phyloP scores from a whole-genome alignment of 192 early-diverging fungal species.

The Linnemannia exigua region DNA sequence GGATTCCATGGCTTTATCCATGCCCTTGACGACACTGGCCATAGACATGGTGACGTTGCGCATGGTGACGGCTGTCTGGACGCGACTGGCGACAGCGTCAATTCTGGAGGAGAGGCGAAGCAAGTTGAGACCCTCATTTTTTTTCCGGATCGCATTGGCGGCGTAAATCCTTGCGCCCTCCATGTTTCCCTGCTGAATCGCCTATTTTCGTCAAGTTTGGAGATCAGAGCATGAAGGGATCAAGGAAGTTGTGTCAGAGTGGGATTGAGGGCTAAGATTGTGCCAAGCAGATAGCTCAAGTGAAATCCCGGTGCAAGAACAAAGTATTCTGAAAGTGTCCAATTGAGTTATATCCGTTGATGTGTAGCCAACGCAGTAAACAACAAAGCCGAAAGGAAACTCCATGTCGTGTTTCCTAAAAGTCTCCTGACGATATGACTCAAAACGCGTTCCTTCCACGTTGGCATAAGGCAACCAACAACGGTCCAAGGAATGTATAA shows the following conservation, averaged over 20 bases:
- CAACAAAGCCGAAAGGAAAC: too few species aligned
- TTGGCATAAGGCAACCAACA: too few species aligned
- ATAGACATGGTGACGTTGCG: constrained; percentile 83
- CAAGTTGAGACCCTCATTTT: constrained; percentile 93
- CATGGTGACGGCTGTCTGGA: constrained; percentile 97
- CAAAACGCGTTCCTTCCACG: too few species aligned
- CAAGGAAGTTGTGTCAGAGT: background rate
- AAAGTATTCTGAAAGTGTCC: too few species aligned
- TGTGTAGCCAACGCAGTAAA: too few species aligned
- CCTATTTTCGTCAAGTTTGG: constrained; percentile 59
- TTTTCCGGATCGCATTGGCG: constrained; percentile 97
- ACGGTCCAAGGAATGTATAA: too few species aligned
- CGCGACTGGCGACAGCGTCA: constrained; percentile 91
- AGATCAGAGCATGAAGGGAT: background rate
- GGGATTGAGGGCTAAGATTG: constrained; percentile 2
- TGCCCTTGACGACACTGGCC: constrained; percentile 90
- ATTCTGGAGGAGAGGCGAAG: constrained; percentile 90
- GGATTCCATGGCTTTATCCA: constrained; percentile 93
- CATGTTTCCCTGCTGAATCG: constrained; percentile 92
- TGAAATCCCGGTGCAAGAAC: too few species aligned
- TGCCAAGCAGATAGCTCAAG: too few species aligned
- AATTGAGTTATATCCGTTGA: background rate
- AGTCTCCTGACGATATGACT: too few species aligned
- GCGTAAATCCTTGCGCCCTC: constrained; percentile 96
- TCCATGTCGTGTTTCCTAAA: too few species aligned